Evolutionary conservation across 176 grass and related monocot genomes (phyloP).

Genomic region (Rhynchospora pubera): DNA sequence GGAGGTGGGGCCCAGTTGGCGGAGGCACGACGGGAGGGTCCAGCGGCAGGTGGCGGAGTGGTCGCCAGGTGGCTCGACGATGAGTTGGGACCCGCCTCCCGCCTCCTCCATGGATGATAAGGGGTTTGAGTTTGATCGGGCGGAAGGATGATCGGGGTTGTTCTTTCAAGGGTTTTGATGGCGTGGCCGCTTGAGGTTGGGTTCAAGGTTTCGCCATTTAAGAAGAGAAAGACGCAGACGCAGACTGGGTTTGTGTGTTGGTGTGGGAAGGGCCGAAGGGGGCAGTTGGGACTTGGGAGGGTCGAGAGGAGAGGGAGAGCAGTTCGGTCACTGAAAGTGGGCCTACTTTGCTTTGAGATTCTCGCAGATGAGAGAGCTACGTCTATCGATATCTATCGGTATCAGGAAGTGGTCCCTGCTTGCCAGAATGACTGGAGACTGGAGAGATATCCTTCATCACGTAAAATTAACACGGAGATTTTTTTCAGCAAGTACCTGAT

Average conservation of each 20-base stretch:
- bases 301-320: background rate
- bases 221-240: constrained; percentile 25
- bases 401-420: too few relatives aligned
- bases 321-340: background rate
- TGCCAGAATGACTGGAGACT: too few relatives aligned
- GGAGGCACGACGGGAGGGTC: constrained; percentile 70
- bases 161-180: constrained; percentile 33
- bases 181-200: background rate
- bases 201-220: constrained; percentile 27
- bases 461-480: too few relatives aligned
- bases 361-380: background rate
- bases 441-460: too few relatives aligned
- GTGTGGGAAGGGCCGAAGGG: background rate
- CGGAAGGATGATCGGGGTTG: background rate
- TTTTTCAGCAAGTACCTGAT: too few relatives aligned
- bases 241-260: constrained; percentile 32
- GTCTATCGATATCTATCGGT: too few relatives aligned
- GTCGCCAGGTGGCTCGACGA: constrained; percentile 59
- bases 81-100: constrained; percentile 29
- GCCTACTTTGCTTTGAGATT: background rate
- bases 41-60: constrained; percentile 78
- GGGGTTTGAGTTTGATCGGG: background rate
- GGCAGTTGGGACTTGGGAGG: background rate
- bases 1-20: constrained; percentile 9
- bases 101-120: constrained; percentile 4